Percentiles rank a stretch among this genome's conserved stretches.
phyloP scores from a whole-genome alignment of 2,329 filamentous ascomycete species.

The Plenodomus biglobosus region DNA sequence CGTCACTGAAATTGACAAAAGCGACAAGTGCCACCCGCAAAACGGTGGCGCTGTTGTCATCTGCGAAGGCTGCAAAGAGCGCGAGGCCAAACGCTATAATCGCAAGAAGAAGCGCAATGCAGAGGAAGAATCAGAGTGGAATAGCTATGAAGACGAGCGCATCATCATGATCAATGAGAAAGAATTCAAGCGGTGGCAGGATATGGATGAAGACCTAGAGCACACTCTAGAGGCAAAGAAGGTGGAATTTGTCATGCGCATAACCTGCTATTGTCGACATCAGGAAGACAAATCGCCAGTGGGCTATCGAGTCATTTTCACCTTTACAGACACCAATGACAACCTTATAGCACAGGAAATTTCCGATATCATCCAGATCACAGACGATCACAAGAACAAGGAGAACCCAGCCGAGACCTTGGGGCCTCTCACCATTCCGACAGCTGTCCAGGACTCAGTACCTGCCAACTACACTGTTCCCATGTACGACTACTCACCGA shows the following conservation, averaged over 20 bases:
- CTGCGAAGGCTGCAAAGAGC: conserved; percentile 84
- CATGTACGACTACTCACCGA: conserved; percentile 26
- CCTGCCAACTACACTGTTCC: conserved; percentile 18
- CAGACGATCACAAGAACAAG: conserved; percentile 87
- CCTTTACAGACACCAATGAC: conserved; percentile 78
- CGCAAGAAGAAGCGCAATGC: conserved; percentile 88
- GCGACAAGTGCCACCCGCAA: conserved; percentile 70
- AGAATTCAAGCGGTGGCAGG: conserved; percentile 40
- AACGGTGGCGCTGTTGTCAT: conserved; percentile 95
- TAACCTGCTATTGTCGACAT: conserved; percentile 95
- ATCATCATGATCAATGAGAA: conserved; percentile 46
- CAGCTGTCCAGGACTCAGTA: conserved; percentile 13
- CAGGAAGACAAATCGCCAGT: conserved; percentile 77
- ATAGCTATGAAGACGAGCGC: conserved; percentile 52
- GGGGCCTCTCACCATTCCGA: conserved; percentile 22
- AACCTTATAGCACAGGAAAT: conserved; percentile 81
- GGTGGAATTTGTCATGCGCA: conserved; percentile 87
- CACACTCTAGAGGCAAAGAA: conserved; percentile 59
- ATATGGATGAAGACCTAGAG: conserved; percentile 24
- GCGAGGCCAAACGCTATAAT: conserved; percentile 86
- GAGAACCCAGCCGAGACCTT: conserved; percentile 27
- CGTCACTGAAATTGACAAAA: conserved; percentile 52
- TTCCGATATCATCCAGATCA: conserved; percentile 83
- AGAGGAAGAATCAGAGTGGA: conserved; percentile 85
- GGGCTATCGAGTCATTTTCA: conserved; percentile 92